Conservation (phyloP, 495 filamentous ascomycete genomes). For the Tuber aestivum region DNA sequence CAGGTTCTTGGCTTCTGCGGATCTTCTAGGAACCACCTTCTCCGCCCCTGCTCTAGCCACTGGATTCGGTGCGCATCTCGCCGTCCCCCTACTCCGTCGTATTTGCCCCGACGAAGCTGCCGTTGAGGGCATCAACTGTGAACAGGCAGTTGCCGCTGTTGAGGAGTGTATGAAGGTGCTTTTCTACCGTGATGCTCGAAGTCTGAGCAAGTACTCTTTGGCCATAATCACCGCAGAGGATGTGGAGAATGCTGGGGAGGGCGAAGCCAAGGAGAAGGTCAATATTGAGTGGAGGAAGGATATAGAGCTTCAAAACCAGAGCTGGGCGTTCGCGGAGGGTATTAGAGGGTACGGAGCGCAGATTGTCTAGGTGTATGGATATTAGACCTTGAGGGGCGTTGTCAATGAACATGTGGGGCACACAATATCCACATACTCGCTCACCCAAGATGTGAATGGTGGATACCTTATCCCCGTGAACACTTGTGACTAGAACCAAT, state of each 20-base stretch:
- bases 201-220: conserved; percentile 83
- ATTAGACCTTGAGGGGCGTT: not conserved
- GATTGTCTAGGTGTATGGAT: conserved; percentile 46
- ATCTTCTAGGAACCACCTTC: conserved; percentile 90
- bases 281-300: conserved; percentile 39
- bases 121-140: conserved; percentile 61
- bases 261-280: conserved; percentile 51
- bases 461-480: not conserved
- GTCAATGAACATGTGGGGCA: not conserved
- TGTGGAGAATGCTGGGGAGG: conserved; percentile 72
- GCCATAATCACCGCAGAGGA: conserved; percentile 79
- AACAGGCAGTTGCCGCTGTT: conserved; percentile 71
- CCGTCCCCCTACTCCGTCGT: conserved; percentile 80
- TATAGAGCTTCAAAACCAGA: conserved; percentile 61
- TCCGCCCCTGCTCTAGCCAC: conserved; percentile 80
- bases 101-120: conserved; percentile 73
- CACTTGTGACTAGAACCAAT: not conserved
- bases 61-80: conserved; percentile 87
- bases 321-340: conserved; percentile 91
- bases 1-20: conserved; percentile 74
- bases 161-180: conserved; percentile 96
- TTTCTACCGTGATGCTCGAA: conserved; percentile 93
- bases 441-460: not conserved
- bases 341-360: conserved; percentile 75
- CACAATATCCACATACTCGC: not conserved